A percentile compares a stretch with the other conserved stretches of the same genome.
phyloP scores from a whole-genome alignment of 768 basidiomycete genomes.

The Glaciozyma martinii region DNA sequence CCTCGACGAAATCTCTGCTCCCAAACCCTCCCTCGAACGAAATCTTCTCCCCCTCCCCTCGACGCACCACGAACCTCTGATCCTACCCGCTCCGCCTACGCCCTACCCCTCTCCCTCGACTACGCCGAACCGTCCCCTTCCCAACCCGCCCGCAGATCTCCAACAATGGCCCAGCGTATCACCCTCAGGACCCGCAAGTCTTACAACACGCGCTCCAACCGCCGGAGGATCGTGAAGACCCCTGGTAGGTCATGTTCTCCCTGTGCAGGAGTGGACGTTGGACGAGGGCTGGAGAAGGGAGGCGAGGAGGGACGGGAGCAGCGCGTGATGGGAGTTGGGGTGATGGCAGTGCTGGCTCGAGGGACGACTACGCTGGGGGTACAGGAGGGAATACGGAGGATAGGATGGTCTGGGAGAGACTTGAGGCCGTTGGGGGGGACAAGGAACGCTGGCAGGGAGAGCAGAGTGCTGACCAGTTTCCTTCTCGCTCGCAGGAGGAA shows the following conservation, averaged over 20 bases:
- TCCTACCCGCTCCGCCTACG: neutral
- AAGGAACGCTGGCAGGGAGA: neutral
- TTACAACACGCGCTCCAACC: slow-evolving; percentile 96
- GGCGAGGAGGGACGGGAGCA: neutral
- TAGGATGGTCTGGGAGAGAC: neutral
- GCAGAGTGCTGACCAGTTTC: neutral
- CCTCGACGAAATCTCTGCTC: neutral
- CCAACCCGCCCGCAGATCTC: neutral
- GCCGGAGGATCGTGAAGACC: slow-evolving; percentile 91
- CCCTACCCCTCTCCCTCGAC: neutral
- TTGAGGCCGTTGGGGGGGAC: neutral
- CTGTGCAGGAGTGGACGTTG: neutral
- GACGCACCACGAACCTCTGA: neutral
- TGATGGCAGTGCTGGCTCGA: neutral
- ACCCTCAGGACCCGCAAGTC: slow-evolving; percentile 97
- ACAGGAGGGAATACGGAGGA: neutral
- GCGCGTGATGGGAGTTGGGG: neutral
- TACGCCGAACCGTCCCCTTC: neutral
- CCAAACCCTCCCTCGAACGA: too few relatives aligned
- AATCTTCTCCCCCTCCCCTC: neutral
- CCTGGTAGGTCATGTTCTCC: slow-evolving; percentile 51
- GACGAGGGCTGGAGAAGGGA: neutral
- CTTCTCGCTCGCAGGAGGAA: slow-evolving; percentile 47
- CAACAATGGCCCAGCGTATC: slow-evolving; percentile 90
- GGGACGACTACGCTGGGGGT: neutral